phyloP scores from a whole-genome alignment of 495 filamentous ascomycete genomes.

The Xylaria telfairii region DNA sequence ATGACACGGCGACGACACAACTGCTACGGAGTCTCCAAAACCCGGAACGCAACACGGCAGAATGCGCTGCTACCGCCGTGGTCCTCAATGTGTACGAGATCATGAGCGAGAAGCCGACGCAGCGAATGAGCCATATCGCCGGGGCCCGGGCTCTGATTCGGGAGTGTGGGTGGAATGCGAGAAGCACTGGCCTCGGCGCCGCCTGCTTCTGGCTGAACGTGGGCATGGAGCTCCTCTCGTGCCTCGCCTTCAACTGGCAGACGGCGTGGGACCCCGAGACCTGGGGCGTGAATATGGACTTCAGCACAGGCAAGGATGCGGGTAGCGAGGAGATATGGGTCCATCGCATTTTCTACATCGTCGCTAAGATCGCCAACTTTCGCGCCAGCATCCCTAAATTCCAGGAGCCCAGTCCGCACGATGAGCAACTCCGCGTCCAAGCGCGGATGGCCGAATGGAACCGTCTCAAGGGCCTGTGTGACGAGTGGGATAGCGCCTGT shows the following conservation, averaged over 20 bases:
- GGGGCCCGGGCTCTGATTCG: constrained; percentile 87
- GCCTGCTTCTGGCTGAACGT: constrained; percentile 97
- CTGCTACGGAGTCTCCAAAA: constrained; percentile 78
- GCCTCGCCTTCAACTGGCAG: constrained; percentile 85
- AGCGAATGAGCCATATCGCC: constrained; percentile 86
- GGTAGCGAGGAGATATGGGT: constrained; percentile 86
- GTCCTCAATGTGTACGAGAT: constrained; percentile 91
- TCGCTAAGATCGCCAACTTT: constrained; percentile 88
- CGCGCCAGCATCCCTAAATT: constrained; percentile 68
- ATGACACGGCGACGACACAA: constrained; percentile 78
- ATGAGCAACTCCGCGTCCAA: constrained; percentile 68
- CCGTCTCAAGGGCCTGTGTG: constrained; percentile 72
- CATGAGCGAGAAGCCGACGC: constrained; percentile 78
- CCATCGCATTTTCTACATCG: constrained; percentile 86
- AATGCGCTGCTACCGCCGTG: constrained; percentile 88
- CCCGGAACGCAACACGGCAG: constrained; percentile 78
- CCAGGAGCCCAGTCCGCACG: constrained; percentile 62
- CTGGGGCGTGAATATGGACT: constrained; percentile 89
- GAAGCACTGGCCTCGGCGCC: constrained; percentile 76
- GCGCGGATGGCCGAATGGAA: constrained; percentile 78
- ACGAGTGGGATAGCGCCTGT: constrained; percentile 77
- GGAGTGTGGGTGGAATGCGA: constrained; percentile 89
- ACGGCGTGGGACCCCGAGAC: constrained; percentile 90
- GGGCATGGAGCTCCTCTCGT: constrained; percentile 86
- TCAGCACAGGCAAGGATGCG: constrained; percentile 48